A percentile compares a stretch with the other conserved stretches of the same genome.
Conservation (phyloP, 1,284 basidiomycete species). For the Ganoderma multipileum region DNA sequence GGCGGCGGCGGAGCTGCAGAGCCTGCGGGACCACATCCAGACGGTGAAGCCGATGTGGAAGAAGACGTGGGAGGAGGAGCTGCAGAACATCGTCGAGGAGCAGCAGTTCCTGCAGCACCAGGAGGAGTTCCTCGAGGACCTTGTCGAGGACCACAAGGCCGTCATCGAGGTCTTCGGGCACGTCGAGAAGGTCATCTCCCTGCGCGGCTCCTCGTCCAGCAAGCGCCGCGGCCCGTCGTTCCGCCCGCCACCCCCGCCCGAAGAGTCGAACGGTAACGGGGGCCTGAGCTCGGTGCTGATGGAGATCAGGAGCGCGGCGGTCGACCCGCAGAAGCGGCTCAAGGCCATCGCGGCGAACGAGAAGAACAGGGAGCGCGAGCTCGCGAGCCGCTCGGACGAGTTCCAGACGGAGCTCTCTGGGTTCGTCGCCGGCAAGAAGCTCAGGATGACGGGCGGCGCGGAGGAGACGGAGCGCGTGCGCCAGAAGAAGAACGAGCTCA, state of each 20-base stretch:
- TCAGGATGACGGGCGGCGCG: constrained; percentile 94
- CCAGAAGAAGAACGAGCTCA: constrained; percentile 83
- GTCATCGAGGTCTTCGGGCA: constrained; percentile 86
- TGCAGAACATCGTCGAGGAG: constrained; percentile 97
- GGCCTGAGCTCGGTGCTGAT: constrained; percentile 82
- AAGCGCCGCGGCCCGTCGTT: constrained; percentile 52
- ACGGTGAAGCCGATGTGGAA: constrained; percentile 97
- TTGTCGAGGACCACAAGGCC: constrained; percentile 92
- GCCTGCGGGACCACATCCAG: constrained; percentile 85
- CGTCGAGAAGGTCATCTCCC: constrained; percentile 87
- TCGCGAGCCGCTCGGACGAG: constrained; percentile 74
- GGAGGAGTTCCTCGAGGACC: constrained; percentile 88
- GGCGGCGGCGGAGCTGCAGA: constrained; percentile 77
- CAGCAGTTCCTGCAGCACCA: constrained; percentile 94
- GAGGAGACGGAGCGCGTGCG: constrained; percentile 90
- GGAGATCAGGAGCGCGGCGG: constrained; percentile 84
- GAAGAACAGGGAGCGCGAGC: constrained; percentile 77
- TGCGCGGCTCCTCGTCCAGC: constrained; percentile 60
- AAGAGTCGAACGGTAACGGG: constrained; percentile 65
- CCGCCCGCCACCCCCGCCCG: constrained; percentile 60
- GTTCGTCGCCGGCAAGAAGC: constrained; percentile 84
- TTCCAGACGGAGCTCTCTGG: constrained; percentile 83
- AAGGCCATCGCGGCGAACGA: constrained; percentile 92
- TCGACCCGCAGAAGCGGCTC: constrained; percentile 83
- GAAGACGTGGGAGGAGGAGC: constrained; percentile 97